phyloP scores from a whole-genome alignment of 2,329 filamentous ascomycete species.

The Penicillium expansum region DNA sequence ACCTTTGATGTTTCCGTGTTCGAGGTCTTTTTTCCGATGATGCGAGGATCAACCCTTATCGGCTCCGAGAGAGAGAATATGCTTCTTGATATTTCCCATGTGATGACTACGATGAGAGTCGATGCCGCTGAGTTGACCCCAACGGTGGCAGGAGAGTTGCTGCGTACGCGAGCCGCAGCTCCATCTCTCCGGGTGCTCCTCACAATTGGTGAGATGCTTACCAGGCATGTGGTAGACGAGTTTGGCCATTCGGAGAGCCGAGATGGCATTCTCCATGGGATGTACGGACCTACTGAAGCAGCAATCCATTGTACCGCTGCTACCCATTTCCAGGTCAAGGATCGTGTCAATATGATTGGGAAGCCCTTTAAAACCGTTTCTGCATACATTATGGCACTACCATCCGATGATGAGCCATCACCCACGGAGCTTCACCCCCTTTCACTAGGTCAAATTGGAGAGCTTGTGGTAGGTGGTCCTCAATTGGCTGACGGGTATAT shows the following conservation, averaged over 20 bases:
- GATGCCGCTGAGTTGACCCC: slow-evolving; percentile 89
- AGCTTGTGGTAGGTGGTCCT: slow-evolving; percentile 75
- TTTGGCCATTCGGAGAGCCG: slow-evolving; percentile 62
- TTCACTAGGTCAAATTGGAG: slow-evolving; percentile 66
- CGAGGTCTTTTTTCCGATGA: slow-evolving; percentile 87
- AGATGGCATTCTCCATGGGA: slow-evolving; percentile 74
- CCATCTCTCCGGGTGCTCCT: slow-evolving; percentile 69
- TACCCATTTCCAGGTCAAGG: slow-evolving; percentile 56
- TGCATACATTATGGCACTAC: slow-evolving; percentile 63
- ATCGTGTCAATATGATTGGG: slow-evolving; percentile 69
- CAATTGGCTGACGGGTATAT: slow-evolving; percentile 81
- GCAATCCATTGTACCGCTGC: slow-evolving; percentile 86
- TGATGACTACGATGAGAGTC: slow-evolving; percentile 63
- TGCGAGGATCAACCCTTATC: slow-evolving; percentile 70
- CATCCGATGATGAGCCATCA: slow-evolving; percentile 23
- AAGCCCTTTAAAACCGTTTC: slow-evolving; percentile 78
- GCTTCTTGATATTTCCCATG: slow-evolving; percentile 69
- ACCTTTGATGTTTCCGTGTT: slow-evolving; percentile 96
- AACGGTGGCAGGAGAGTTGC: slow-evolving; percentile 75
- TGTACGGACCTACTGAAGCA: slow-evolving; percentile 93
- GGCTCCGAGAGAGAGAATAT: slow-evolving; percentile 66
- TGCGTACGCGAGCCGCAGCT: slow-evolving; percentile 65
- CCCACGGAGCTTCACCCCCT: slow-evolving; percentile 52
- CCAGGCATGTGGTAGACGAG: slow-evolving; percentile 69
- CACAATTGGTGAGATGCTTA: slow-evolving; percentile 93